A percentile compares a stretch with the other conserved stretches of the same genome.
Conservation (phyloP, 176 grass and related monocot species). For the Triticum aestivum region IWGSC_CS_RefSeq_v2.1 NC_057800.1:567350053-567350552, state of each 20-base stretch:
- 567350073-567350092: too few relatives aligned
- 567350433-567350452: slow-evolving; percentile 69
- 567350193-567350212: slow-evolving; percentile 5
- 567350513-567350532: not conserved
- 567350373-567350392: slow-evolving; percentile 24
- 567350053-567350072: too few relatives aligned
- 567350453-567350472: slow-evolving; percentile 81
- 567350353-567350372: not conserved
- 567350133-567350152: too few relatives aligned
- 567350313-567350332: not conserved
- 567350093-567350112: too few relatives aligned
- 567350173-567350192: not conserved
- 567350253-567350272: not conserved
- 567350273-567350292: not conserved
- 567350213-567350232: not conserved
- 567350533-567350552: not conserved
- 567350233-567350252: not conserved
- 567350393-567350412: slow-evolving; percentile 48
- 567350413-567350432: slow-evolving; percentile 89
- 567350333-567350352: not conserved
- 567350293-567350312: not conserved
- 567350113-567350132: too few relatives aligned
- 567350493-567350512: slow-evolving; percentile 81
- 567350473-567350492: slow-evolving; percentile 86
- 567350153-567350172: not conserved